These are phyloP conservation scores for Groenewaldozyma tartarivorans DNA, from an alignment of 805 yeast genomes.

Conservation along the genomic window DNA sequence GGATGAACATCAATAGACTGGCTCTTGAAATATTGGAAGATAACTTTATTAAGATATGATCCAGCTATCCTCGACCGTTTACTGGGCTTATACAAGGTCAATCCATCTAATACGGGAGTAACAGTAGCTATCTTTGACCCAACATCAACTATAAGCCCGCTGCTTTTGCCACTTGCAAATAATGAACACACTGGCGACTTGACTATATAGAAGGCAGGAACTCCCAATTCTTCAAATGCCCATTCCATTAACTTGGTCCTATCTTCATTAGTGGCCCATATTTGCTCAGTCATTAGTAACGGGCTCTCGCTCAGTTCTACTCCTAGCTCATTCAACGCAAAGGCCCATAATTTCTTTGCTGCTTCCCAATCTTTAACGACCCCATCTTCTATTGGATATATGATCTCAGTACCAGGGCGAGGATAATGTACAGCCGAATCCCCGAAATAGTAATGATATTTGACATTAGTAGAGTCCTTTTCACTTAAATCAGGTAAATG, in stretches of 20 bases:
- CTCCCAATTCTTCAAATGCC: slow-evolving; percentile 55
- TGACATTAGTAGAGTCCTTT: slow-evolving; percentile 3
- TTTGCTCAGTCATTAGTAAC: slow-evolving; percentile 73
- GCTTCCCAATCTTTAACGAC: slow-evolving; percentile 67
- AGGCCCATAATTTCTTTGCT: slow-evolving; percentile 62
- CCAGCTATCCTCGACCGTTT: slow-evolving; percentile 68
- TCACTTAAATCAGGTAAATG: slow-evolving; percentile 8
- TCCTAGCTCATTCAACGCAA: slow-evolving; percentile 45
- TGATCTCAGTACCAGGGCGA: slow-evolving; percentile 14
- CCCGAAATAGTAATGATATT: slow-evolving; percentile 14
- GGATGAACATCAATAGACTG: slow-evolving; percentile 33
- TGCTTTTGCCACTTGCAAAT: slow-evolving; percentile 70
- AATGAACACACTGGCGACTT: slow-evolving; percentile 82
- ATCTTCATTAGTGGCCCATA: slow-evolving; percentile 65
- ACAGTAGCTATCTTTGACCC: slow-evolving; percentile 66
- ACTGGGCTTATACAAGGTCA: slow-evolving; percentile 38
- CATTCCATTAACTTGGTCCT: slow-evolving; percentile 63
- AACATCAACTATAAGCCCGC: slow-evolving; percentile 58
- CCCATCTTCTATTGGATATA: slow-evolving; percentile 17
- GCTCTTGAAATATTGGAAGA: slow-evolving; percentile 32
- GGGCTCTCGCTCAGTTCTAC: slow-evolving; percentile 62
- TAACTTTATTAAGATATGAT: slow-evolving; percentile 46
- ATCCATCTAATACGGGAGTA: slow-evolving; percentile 26
- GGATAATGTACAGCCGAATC: slow-evolving; percentile 15
- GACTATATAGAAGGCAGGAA: slow-evolving; percentile 74